Percentiles rank a stretch among this genome's conserved stretches.
phyloP scores from a whole-genome alignment of 2,329 filamentous ascomycete genomes.

The Colletotrichum tanaceti region DNA sequence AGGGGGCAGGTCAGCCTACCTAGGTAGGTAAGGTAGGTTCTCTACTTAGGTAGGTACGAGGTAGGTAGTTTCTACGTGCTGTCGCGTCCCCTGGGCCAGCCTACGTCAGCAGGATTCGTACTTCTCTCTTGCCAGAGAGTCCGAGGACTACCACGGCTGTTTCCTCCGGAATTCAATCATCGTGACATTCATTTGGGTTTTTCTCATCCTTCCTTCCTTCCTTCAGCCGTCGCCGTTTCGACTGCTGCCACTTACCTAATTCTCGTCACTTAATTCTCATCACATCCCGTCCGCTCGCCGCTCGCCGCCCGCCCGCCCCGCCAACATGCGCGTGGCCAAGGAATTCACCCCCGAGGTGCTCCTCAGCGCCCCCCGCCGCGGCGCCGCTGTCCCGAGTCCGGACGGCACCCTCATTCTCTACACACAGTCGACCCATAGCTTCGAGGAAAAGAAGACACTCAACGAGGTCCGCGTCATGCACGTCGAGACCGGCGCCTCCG shows the following conservation, averaged over 20 bases:
- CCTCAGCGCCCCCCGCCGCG: constrained; percentile 47
- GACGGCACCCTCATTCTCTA: constrained; percentile 56
- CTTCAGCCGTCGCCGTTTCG: neutral
- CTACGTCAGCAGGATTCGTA: constrained; percentile 38
- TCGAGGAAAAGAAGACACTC: constrained; percentile 47
- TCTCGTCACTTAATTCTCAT: neutral
- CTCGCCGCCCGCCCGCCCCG: neutral
- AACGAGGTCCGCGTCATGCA: constrained; percentile 51
- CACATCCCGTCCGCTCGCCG: neutral
- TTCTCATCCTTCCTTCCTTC: neutral
- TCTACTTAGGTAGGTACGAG: too few species aligned
- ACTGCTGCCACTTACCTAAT: neutral
- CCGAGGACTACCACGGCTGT: neutral
- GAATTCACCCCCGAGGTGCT: constrained; percentile 50
- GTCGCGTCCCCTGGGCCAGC: constrained; percentile 24
- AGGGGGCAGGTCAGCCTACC: constrained; percentile 27
- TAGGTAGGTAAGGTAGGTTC: too few species aligned
- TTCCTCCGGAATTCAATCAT: neutral
- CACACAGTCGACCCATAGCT: constrained; percentile 53
- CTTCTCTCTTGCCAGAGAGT: neutral
- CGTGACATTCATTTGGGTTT: too few species aligned
- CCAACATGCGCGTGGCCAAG: constrained; percentile 42
- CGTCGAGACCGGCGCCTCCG: constrained; percentile 47
- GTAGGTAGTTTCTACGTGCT: constrained; percentile 2
- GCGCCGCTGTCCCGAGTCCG: constrained; percentile 53